These are phyloP conservation scores for Euphorbia lathyris DNA, from an alignment of 345 rosid species.

Conservation along the genomic window DNA sequence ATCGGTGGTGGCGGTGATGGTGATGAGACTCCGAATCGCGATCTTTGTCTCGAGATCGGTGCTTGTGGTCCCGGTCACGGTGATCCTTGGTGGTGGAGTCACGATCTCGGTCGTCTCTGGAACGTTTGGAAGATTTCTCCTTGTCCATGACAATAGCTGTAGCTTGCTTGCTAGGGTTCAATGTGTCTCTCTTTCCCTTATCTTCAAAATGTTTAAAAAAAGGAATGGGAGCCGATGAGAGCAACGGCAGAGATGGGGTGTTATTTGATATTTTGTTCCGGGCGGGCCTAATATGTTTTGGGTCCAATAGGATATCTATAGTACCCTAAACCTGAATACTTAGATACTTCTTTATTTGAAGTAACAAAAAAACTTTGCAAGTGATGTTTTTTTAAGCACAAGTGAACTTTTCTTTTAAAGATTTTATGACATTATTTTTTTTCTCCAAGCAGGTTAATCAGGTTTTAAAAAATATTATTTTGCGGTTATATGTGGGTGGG, in stretches of 20 bases:
- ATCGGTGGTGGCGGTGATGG: slow-evolving; percentile 41
- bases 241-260: neutral
- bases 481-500: too few species aligned
- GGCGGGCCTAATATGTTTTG: neutral
- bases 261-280: neutral
- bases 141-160: slow-evolving; percentile 50
- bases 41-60: slow-evolving; percentile 45
- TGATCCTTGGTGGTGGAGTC: slow-evolving; percentile 16
- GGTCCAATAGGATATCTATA: too few species aligned
- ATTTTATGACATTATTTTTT: too few species aligned
- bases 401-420: too few species aligned
- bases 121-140: slow-evolving; percentile 43
- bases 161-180: slow-evolving; percentile 4
- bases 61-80: slow-evolving; percentile 44
- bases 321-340: too few species aligned
- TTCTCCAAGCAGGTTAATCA: too few species aligned
- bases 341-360: too few species aligned
- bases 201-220: neutral
- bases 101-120: slow-evolving; percentile 38
- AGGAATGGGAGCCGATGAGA: neutral
- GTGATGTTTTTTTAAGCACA: too few species aligned
- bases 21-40: slow-evolving; percentile 38
- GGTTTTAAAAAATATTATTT: too few species aligned
- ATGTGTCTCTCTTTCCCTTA: neutral
- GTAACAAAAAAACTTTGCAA: too few species aligned